A percentile compares a stretch with the other conserved stretches of the same genome.
phyloP scores from a whole-genome alignment of 78 protist genomes.

The Isochrysis galbana region DNA sequence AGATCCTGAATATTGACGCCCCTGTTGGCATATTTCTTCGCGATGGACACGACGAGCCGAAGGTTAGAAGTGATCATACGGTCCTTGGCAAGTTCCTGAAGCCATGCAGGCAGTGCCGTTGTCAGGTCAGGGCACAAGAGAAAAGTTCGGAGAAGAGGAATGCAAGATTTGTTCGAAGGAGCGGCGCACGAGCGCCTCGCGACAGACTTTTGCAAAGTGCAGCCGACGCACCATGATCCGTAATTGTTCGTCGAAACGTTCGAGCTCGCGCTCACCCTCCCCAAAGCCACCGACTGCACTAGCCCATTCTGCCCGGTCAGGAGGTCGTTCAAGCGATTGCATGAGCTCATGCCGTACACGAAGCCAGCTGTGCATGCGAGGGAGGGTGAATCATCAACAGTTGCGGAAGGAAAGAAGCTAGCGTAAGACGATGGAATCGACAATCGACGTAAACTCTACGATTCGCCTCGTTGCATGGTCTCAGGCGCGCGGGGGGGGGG shows the following conservation, averaged over 20 bases:
- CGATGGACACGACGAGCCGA: conserved; percentile 37
- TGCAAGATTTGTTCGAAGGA: too few species aligned
- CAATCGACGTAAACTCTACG: too few species aligned
- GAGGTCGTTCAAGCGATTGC: neutral
- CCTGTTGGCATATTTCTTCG: neutral
- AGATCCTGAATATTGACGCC: neutral
- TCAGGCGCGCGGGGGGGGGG: neutral
- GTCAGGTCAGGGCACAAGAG: neutral
- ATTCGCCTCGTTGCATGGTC: neutral
- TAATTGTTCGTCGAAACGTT: neutral
- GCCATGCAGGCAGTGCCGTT: neutral
- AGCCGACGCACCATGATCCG: neutral
- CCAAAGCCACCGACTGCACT: neutral
- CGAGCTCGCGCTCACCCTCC: neutral
- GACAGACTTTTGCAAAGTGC: too few species aligned
- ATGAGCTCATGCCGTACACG: neutral
- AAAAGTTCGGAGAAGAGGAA: neutral
- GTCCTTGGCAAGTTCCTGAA: neutral
- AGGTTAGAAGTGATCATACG: neutral
- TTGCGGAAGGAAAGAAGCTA: too few species aligned
- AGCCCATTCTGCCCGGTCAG: neutral
- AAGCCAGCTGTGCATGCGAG: too few species aligned
- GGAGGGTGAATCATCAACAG: too few species aligned
- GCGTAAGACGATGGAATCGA: too few species aligned
- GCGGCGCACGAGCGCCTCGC: neutral